phyloP scores from a whole-genome alignment of 495 filamentous ascomycete genomes.

The Clohesyomyces aquaticus region DNA sequence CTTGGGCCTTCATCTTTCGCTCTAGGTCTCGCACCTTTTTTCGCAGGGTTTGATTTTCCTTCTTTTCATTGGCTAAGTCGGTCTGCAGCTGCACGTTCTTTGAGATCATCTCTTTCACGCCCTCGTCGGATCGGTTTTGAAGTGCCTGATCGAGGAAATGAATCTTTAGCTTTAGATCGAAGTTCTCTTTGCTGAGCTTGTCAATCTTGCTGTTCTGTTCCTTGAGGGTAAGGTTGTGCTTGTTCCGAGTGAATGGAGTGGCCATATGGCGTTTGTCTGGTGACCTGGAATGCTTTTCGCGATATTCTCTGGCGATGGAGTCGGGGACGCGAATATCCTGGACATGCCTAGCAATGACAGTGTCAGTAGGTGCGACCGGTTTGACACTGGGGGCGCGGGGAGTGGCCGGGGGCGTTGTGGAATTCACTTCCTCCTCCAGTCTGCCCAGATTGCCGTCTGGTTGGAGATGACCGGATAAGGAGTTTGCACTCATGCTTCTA shows the following conservation, averaged over 20 bases:
- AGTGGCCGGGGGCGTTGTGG: conserved; percentile 55
- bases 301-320: conserved; percentile 82
- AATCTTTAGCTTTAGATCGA: conserved; percentile 96
- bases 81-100: conserved; percentile 97
- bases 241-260: conserved; percentile 56
- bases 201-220: conserved; percentile 98
- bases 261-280: conserved; percentile 56
- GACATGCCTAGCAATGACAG: conserved; percentile 83
- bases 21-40: conserved; percentile 82
- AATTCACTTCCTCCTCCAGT: conserved; percentile 62
- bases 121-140: conserved; percentile 91
- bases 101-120: conserved; percentile 93
- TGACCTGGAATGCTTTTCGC: conserved; percentile 62
- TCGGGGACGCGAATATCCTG: conserved; percentile 88
- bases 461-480: conserved; percentile 34
- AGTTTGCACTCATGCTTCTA: conserved; percentile 45
- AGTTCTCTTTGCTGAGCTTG: conserved; percentile 92
- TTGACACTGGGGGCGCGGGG: conserved; percentile 56
- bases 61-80: conserved; percentile 79
- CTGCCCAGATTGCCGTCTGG: conserved; percentile 57
- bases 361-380: conserved; percentile 74
- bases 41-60: conserved; percentile 81
- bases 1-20: conserved; percentile 76
- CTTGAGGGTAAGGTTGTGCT: conserved; percentile 87
- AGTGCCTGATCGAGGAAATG: conserved; percentile 94